Conservation (phyloP, 192 early-diverging fungal species). For the Coemansia sp. region DNA sequence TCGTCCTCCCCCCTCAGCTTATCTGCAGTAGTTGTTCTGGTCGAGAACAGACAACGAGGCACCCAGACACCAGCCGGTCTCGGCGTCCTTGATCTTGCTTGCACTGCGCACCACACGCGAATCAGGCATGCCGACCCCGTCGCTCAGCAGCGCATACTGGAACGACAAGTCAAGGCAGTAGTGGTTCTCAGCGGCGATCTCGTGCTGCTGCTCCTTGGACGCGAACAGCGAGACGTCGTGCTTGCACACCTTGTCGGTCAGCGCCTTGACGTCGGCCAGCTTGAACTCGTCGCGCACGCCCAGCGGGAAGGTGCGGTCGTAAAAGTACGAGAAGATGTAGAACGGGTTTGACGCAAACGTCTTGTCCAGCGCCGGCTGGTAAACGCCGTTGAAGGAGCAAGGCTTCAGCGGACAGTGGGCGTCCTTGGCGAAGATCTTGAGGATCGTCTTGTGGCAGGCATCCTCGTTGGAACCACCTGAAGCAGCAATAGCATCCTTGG, state of each 20-base stretch:
- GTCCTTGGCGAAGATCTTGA: constrained; percentile 76
- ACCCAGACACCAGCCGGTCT: constrained; percentile 97
- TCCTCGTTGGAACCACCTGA: constrained; percentile 8
- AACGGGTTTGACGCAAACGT: constrained; percentile 75
- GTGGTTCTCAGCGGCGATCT: constrained; percentile 59
- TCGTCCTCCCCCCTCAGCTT: not conserved
- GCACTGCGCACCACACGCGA: constrained; percentile 72
- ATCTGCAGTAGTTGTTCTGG: constrained; percentile 42
- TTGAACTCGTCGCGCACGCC: constrained; percentile 72
- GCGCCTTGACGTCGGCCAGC: constrained; percentile 64
- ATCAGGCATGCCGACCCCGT: constrained; percentile 80
- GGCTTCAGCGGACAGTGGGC: constrained; percentile 59
- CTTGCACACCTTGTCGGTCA: constrained; percentile 71
- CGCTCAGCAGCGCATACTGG: constrained; percentile 77
- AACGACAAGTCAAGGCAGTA: constrained; percentile 92
- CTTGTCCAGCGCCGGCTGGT: constrained; percentile 75
- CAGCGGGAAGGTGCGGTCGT: constrained; percentile 78
- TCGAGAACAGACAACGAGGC: constrained; percentile 86
- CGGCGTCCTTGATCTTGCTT: constrained; percentile 88
- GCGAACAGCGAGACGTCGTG: constrained; percentile 55
- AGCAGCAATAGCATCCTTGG: constrained; percentile 58
- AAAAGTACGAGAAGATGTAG: constrained; percentile 96
- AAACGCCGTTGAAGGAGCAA: constrained; percentile 91
- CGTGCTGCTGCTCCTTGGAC: constrained; percentile 55
- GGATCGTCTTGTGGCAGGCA: constrained; percentile 53